Evolutionary conservation across 2,329 filamentous ascomycete genomes (phyloP).

Genomic region (Nothomitra cinnamomea): DNA sequence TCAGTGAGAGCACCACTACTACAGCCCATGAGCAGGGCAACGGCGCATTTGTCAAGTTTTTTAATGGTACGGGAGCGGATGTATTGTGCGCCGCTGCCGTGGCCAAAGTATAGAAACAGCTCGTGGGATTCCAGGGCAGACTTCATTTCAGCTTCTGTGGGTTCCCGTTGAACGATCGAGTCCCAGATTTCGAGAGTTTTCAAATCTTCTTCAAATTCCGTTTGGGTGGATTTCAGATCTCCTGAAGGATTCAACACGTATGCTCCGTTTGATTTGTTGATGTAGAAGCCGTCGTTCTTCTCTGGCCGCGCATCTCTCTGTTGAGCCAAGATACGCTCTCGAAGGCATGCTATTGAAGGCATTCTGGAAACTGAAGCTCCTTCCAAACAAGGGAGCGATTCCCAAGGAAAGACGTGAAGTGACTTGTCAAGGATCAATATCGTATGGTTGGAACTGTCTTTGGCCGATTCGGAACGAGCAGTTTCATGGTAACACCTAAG

Average conservation of each 20-base stretch:
- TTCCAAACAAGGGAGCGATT: slow-evolving; percentile 76
- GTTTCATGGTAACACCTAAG: slow-evolving; percentile 57
- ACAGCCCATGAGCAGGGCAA: slow-evolving; percentile 85
- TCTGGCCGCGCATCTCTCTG: not conserved
- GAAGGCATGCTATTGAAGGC: slow-evolving; percentile 68
- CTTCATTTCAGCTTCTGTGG: slow-evolving; percentile 64
- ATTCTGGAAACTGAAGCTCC: slow-evolving; percentile 68
- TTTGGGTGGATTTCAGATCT: slow-evolving; percentile 67
- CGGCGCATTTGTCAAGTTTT: slow-evolving; percentile 59
- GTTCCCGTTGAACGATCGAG: slow-evolving; percentile 48
- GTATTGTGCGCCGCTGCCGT: slow-evolving; percentile 89
- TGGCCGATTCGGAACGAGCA: slow-evolving; percentile 20
- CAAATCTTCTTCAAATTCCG: slow-evolving; percentile 53
- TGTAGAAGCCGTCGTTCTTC: slow-evolving; percentile 30
- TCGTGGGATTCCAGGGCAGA: slow-evolving; percentile 46
- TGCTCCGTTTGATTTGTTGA: slow-evolving; percentile 26
- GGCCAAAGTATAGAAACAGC: slow-evolving; percentile 83
- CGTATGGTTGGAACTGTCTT: slow-evolving; percentile 41
- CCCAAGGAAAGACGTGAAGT: slow-evolving; percentile 87
- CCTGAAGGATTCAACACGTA: slow-evolving; percentile 83
- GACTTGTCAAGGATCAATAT: slow-evolving; percentile 84
- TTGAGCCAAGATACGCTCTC: slow-evolving; percentile 51
- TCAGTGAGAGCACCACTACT: slow-evolving; percentile 68
- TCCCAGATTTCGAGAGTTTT: slow-evolving; percentile 40
- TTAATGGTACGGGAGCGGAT: slow-evolving; percentile 73